These are phyloP conservation scores for Stenocarpella maydis DNA, from an alignment of 2,329 filamentous ascomycete genomes.

Conservation along the genomic window DNA sequence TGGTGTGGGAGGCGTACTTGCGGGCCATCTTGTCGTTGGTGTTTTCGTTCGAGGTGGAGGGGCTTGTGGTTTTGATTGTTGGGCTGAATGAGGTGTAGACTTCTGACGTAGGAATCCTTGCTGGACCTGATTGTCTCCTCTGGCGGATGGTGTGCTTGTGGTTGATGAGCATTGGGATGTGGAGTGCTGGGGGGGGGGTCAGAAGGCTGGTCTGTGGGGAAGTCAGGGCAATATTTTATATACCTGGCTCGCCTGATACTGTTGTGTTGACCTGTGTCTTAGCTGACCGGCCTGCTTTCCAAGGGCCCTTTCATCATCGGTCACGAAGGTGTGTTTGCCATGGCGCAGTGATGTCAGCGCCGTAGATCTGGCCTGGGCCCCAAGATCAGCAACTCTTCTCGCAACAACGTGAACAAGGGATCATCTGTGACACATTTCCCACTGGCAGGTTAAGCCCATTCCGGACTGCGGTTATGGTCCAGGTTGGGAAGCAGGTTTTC, in stretches of 20 bases:
- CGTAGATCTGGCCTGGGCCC: slow-evolving; percentile 2
- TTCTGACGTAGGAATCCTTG: slow-evolving; percentile 17
- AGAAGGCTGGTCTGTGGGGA: background rate
- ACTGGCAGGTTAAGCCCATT: background rate
- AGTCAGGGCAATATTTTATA: background rate
- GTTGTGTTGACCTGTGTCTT: slow-evolving; percentile 7
- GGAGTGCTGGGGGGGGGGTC: background rate
- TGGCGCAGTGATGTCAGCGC: slow-evolving; percentile 12
- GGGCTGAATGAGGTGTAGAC: slow-evolving; percentile 17
- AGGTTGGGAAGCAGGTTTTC: slow-evolving; percentile 23
- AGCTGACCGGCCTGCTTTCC: background rate
- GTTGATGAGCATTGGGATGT: slow-evolving; percentile 1
- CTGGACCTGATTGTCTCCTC: slow-evolving; percentile 7
- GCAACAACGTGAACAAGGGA: background rate
- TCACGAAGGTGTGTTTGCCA: background rate
- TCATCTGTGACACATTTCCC: background rate
- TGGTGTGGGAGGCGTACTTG: slow-evolving; percentile 37
- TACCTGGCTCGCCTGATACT: background rate
- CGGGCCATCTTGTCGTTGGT: slow-evolving; percentile 29
- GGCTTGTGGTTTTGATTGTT: background rate
- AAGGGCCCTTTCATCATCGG: slow-evolving; percentile 11
- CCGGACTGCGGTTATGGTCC: background rate
- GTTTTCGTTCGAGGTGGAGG: background rate
- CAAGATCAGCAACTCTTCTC: background rate
- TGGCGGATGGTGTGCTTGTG: background rate